Percentiles rank a stretch among this genome's conserved stretches.
phyloP scores from a whole-genome alignment of 2,329 filamentous ascomycete genomes.

The Plectosphaerella plurivora region DNA sequence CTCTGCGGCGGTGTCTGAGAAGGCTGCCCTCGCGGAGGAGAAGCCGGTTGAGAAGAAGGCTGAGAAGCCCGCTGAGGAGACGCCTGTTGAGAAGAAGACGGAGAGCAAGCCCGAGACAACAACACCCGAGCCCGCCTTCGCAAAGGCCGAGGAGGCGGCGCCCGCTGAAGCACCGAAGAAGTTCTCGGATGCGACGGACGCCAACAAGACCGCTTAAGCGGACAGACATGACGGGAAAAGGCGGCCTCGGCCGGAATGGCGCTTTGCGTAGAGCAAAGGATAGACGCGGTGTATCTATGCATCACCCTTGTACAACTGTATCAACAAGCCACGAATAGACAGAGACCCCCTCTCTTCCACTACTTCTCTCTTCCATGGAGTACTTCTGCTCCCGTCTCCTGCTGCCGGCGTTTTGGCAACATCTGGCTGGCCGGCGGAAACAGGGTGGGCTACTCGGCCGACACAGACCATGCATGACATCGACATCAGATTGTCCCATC shows the following conservation, averaged over 20 bases:
- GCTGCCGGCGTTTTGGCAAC: too few relatives aligned
- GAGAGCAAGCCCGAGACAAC: slow-evolving; percentile 1
- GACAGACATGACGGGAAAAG: background rate
- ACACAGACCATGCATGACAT: too few relatives aligned
- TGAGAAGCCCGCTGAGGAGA: background rate
- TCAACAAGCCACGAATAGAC: slow-evolving; percentile 3
- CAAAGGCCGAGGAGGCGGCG: slow-evolving; percentile 5
- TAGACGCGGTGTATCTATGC: background rate
- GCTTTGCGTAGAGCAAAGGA: background rate
- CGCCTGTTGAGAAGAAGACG: slow-evolving; percentile 1
- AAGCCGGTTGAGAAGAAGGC: slow-evolving; percentile 3
- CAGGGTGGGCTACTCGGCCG: too few relatives aligned
- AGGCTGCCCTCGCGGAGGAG: background rate
- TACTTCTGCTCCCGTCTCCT: background rate
- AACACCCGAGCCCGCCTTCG: background rate
- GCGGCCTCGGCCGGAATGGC: background rate
- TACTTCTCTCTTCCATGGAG: background rate
- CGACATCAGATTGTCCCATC: too few relatives aligned
- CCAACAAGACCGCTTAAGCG: slow-evolving; percentile 16
- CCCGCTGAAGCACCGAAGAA: slow-evolving; percentile 9
- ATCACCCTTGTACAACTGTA: slow-evolving; percentile 3
- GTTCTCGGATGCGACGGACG: slow-evolving; percentile 25
- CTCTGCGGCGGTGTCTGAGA: background rate
- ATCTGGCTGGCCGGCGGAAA: too few relatives aligned
- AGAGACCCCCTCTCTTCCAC: slow-evolving; percentile 1